A percentile compares a stretch with the other conserved stretches of the same genome.
These are phyloP conservation scores for Auricularia auricula-judae DNA, from an alignment of 768 basidiomycete genomes.

Conservation along the genomic window DNA sequence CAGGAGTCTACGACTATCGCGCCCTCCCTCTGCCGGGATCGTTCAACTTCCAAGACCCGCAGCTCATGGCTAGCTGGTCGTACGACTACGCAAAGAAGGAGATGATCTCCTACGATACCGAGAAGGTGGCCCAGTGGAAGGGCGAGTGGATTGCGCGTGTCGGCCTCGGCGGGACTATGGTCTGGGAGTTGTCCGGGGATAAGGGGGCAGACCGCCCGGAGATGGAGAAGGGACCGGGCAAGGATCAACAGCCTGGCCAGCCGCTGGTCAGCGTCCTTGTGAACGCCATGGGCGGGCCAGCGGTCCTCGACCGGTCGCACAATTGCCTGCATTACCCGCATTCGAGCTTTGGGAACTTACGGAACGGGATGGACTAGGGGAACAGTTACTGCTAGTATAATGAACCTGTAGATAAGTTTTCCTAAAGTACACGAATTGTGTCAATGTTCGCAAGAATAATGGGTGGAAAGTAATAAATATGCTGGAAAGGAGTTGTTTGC, in stretches of 20 bases:
- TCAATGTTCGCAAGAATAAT: neutral
- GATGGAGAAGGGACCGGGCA: slow-evolving; percentile 66
- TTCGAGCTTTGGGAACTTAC: slow-evolving; percentile 74
- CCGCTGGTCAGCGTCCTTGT: slow-evolving; percentile 69
- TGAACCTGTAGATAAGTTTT: neutral
- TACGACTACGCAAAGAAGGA: slow-evolving; percentile 67
- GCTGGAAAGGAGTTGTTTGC: neutral
- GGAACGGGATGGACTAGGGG: slow-evolving; percentile 46
- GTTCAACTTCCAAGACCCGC: slow-evolving; percentile 51
- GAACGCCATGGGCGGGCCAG: slow-evolving; percentile 53
- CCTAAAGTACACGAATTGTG: neutral
- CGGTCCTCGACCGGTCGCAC: slow-evolving; percentile 41
- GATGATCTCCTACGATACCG: slow-evolving; percentile 75
- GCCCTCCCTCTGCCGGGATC: slow-evolving; percentile 71
- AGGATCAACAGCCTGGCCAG: slow-evolving; percentile 56
- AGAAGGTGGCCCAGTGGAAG: slow-evolving; percentile 57
- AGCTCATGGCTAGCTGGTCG: slow-evolving; percentile 67
- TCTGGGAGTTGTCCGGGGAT: slow-evolving; percentile 88
- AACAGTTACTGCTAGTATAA: neutral
- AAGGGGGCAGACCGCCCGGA: slow-evolving; percentile 56
- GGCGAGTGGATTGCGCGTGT: slow-evolving; percentile 70
- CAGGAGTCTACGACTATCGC: slow-evolving; percentile 82
- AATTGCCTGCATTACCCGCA: slow-evolving; percentile 79
- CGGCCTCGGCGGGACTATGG: slow-evolving; percentile 86
- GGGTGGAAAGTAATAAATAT: neutral